Base-by-base conservation (phyloP, 176 grass and related monocot genomes). In the Miscanthus lutarioriparius region DNA sequence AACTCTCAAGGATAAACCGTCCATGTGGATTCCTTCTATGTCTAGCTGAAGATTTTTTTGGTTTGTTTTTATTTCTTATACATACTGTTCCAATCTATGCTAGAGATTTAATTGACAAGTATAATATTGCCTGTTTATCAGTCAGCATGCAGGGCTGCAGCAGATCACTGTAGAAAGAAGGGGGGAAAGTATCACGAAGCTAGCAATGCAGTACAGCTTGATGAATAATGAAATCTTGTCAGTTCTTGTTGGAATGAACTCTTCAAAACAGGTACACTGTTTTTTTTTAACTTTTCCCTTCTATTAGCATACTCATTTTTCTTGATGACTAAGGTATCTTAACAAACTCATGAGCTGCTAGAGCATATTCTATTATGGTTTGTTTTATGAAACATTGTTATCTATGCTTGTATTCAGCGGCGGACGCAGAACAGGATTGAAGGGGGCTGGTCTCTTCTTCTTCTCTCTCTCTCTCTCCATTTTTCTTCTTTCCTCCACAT, bases 181-280 rank as follows among this genome's bases (percentile, higher is more conserved):
- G 92, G 92, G 83, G 45, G 85, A 93, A 72, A 89, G 79, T 13
- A 91, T 93, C 71, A 80, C 87, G 0, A 98, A 93, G 91, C 70
- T 98, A 84, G 91, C 95, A 53, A 54, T 98, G 85, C 89, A 93
- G 76, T 93, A 93, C 86, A 93, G 92, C 71, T 88, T 97, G 89
- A 91, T 93, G 86, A 95, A 95, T 64, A 91, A 80, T 69, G 89
- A 91, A 30, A 95, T 97, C 83, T 89, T 91, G 1, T 88, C 91
- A 2, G 87, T 95, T 72, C 91, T 98, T 86, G 92, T 98, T 68
- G 95, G 92, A 65, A 98, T 98, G 92, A 98, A 90, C 72, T 98
- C 95, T 77, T 80, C 80, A 37, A 39, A 89, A 79, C 95, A 98
- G 92, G 92, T 95, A 64, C 49, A 10, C 40, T 43, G 40, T 22